Conservation (phyloP, 305 asterid genomes). For the Striga hermonthica region DNA sequence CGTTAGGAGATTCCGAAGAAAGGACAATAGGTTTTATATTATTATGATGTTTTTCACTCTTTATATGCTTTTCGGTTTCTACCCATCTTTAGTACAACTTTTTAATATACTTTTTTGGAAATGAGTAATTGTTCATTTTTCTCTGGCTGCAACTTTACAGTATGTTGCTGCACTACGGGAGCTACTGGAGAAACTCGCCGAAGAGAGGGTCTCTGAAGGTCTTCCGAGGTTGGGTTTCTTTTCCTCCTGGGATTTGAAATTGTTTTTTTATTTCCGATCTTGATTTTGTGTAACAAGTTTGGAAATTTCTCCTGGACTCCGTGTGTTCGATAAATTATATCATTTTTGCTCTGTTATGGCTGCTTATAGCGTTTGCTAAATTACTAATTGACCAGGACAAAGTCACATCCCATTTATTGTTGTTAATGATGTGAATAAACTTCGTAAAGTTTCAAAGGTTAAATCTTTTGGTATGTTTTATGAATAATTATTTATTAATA, state of each 20-base stretch:
- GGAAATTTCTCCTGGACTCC: too few species aligned
- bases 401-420: too few species aligned
- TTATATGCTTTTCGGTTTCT: slow-evolving; percentile 23
- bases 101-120: slow-evolving; percentile 1
- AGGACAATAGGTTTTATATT: slow-evolving; percentile 1
- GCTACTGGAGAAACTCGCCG: slow-evolving; percentile 82
- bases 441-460: too few species aligned
- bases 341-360: too few species aligned
- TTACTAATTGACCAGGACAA: too few species aligned
- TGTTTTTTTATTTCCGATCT: slow-evolving; percentile 2
- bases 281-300: not conserved
- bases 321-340: too few species aligned
- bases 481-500: not conserved
- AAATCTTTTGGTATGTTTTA: too few species aligned
- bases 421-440: too few species aligned
- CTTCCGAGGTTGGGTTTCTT: slow-evolving; percentile 61
- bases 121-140: slow-evolving; percentile 10
- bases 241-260: slow-evolving; percentile 17
- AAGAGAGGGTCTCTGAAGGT: slow-evolving; percentile 74
- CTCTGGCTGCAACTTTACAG: slow-evolving; percentile 37
- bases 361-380: too few species aligned
- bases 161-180: slow-evolving; percentile 84
- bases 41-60: not conserved
- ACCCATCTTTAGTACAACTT: not conserved
- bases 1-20: not conserved